Percentiles rank a stretch among this genome's conserved stretches.
phyloP scores from a whole-genome alignment of 164 flowering plant species.

The Buxus sempervirens region DNA sequence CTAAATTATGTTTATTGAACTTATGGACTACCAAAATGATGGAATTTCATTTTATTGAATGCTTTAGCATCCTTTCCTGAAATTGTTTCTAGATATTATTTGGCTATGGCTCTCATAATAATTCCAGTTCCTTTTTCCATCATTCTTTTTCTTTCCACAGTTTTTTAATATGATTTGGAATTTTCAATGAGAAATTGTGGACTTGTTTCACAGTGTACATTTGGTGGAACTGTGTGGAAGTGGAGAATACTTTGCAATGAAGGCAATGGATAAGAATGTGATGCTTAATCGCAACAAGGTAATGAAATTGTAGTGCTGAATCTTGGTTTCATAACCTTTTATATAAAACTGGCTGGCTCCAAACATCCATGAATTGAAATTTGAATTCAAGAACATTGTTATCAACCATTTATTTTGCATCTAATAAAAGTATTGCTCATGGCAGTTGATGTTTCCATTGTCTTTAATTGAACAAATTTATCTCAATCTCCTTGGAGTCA shows the following conservation, averaged over 20 bases:
- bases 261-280: conserved; percentile 89
- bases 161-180: background rate
- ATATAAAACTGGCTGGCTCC: background rate
- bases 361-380: background rate
- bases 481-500: background rate
- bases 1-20: background rate
- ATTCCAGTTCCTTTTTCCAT: background rate
- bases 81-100: background rate
- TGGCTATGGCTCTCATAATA: background rate
- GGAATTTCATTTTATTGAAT: background rate
- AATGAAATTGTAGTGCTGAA: conserved; percentile 3
- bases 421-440: too few species aligned
- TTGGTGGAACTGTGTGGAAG: conserved; percentile 86
- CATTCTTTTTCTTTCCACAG: background rate
- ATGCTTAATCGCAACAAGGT: conserved; percentile 99
- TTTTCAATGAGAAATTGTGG: background rate
- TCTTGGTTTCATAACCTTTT: background rate
- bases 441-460: too few species aligned
- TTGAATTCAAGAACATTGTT: too few species aligned
- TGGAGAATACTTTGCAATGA: conserved; percentile 89
- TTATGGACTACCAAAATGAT: background rate
- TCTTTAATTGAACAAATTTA: background rate
- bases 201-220: conserved; percentile 70
- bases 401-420: too few species aligned
- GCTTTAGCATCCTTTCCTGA: background rate